A percentile compares a stretch with the other conserved stretches of the same genome.
phyloP scores from a whole-genome alignment of 768 basidiomycete species.

The Psilocybe sp. region DNA sequence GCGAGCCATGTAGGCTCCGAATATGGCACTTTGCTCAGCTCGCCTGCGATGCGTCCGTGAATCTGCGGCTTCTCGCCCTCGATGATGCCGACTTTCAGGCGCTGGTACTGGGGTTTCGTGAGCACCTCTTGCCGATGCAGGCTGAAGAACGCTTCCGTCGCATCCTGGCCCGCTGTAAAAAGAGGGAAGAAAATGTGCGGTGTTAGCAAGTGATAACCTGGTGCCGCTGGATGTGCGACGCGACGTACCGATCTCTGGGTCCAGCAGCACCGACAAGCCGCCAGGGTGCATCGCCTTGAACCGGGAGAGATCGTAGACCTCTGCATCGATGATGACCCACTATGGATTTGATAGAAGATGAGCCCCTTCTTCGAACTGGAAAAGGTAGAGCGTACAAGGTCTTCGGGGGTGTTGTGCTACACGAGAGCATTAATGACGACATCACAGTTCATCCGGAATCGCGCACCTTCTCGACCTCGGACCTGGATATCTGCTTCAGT shows the following conservation, averaged over 20 bases:
- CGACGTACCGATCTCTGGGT: conserved; percentile 65
- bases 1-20: conserved; percentile 85
- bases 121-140: conserved; percentile 88
- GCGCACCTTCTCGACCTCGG: conserved; percentile 72
- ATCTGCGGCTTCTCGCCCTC: conserved; percentile 60
- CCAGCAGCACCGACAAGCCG: conserved; percentile 68
- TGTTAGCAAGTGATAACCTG: neutral
- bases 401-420: conserved; percentile 79
- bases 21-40: conserved; percentile 77
- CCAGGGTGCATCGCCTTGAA: conserved; percentile 85
- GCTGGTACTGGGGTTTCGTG: conserved; percentile 66
- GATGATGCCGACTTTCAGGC: conserved; percentile 72
- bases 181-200: neutral
- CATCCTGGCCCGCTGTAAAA: conserved; percentile 75
- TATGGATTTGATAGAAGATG: conserved; percentile 19
- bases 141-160: conserved; percentile 84
- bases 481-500: conserved; percentile 44
- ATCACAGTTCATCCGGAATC: neutral
- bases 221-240: neutral
- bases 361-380: neutral
- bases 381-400: conserved; percentile 46
- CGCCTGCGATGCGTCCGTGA: conserved; percentile 47
- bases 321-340: conserved; percentile 85
- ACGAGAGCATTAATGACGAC: neutral
- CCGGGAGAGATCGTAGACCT: conserved; percentile 77